Percentiles rank a stretch among this genome's conserved stretches.
Evolutionary conservation across 2,329 filamentous ascomycete species (phyloP).

Genomic region (Sporothrix brunneoviolacea): DNA sequence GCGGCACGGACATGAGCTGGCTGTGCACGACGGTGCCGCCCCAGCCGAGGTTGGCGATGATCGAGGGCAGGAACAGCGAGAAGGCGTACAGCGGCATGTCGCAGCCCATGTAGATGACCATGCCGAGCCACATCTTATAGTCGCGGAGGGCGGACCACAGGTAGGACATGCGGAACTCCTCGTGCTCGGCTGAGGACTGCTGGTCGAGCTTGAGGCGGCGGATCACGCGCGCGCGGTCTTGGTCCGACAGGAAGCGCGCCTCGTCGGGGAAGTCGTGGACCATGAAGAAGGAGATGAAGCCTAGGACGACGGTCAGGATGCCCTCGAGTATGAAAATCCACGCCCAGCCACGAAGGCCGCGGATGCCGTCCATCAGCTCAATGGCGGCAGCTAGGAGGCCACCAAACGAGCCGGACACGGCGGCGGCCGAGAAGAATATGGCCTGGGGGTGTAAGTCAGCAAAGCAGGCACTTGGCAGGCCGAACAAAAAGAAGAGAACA

Average conservation of each 20-base stretch:
- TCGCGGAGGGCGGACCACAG: conserved; percentile 65
- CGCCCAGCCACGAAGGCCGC: conserved; percentile 46
- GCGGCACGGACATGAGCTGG: conserved; percentile 68
- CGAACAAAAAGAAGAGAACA: no score
- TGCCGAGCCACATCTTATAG: conserved; percentile 62
- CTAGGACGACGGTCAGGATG: conserved; percentile 59
- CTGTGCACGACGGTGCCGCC: conserved; percentile 45
- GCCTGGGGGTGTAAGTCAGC: no score
- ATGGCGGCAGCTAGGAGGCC: conserved; percentile 65
- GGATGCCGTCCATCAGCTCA: conserved; percentile 56
- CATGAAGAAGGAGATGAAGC: conserved; percentile 60
- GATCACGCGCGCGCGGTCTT: conserved; percentile 62
- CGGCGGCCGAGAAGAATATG: conserved; percentile 74
- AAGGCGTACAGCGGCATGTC: conserved; percentile 45
- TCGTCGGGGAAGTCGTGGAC: conserved; percentile 74
- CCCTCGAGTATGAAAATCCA: conserved; percentile 65
- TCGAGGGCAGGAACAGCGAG: conserved; percentile 52
- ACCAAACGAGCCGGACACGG: conserved; percentile 67
- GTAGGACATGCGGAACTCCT: conserved; percentile 64
- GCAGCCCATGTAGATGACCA: conserved; percentile 43
- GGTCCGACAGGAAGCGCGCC: conserved; percentile 59
- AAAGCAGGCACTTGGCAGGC: no score
- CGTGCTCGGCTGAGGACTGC: conserved; percentile 60
- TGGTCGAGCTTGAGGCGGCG: conserved; percentile 60
- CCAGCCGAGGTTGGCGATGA: conserved; percentile 39